These are phyloP conservation scores for Claviceps maximensis DNA, from an alignment of 2,329 filamentous ascomycete species.

Conservation along the genomic window DNA sequence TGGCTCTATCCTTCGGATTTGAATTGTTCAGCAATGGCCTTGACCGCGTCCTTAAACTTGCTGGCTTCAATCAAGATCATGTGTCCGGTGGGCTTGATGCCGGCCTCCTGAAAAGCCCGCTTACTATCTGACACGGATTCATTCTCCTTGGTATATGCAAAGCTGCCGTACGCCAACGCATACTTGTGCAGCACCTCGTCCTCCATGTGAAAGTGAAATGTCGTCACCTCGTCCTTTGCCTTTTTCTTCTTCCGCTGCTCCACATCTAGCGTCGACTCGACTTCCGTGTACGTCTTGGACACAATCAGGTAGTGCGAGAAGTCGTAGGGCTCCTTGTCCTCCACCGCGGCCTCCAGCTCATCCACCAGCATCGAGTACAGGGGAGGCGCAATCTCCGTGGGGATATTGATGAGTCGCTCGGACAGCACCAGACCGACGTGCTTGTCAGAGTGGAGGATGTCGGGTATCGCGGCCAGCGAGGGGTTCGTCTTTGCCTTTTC, in stretches of 20 bases:
- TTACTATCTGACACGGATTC: constrained; percentile 81
- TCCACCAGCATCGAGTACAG: constrained; percentile 92
- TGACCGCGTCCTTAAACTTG: constrained; percentile 64
- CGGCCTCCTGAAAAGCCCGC: constrained; percentile 85
- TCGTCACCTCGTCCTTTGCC: constrained; percentile 44
- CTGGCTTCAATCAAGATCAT: constrained; percentile 73
- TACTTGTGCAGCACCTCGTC: constrained; percentile 78
- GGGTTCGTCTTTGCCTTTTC: constrained; percentile 40
- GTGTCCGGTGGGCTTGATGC: constrained; percentile 71
- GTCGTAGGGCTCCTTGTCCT: constrained; percentile 82
- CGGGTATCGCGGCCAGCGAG: constrained; percentile 40
- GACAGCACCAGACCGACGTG: constrained; percentile 80
- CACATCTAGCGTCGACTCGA: constrained; percentile 65
- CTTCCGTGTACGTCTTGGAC: constrained; percentile 85
- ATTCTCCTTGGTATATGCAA: constrained; percentile 67
- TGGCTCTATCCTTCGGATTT: constrained; percentile 26
- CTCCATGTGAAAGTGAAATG: constrained; percentile 91
- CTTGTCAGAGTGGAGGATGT: constrained; percentile 38
- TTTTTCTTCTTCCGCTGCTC: constrained; percentile 51
- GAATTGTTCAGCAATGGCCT: constrained; percentile 64
- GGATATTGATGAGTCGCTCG: constrained; percentile 92
- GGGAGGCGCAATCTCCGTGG: constrained; percentile 80
- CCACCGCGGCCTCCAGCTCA: constrained; percentile 76
- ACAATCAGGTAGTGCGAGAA: constrained; percentile 90
- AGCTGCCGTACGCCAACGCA: constrained; percentile 56